Base-by-base conservation (phyloP, 371 early-diverging fungal genomes). In the Lichtheimia hyalospora region DNA sequence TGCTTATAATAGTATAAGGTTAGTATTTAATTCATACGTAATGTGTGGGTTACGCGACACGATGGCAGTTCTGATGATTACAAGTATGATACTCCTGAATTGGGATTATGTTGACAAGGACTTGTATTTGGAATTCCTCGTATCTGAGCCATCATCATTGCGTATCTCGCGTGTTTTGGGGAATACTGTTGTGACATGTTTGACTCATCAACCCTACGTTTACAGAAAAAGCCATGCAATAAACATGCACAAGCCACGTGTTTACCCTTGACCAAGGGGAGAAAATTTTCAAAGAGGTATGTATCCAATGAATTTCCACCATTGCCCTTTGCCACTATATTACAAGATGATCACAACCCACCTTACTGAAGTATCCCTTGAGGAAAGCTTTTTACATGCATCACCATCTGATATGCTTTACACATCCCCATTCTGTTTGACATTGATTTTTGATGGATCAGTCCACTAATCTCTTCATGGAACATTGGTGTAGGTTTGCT, bases 311-410 rank as follows among this genome's bases (percentile, higher is more conserved):
- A 2, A n/a, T n/a, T 10, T 51, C 7, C 50, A 42, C 39, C 39
- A 27, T 41, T 40, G 6, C 16, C 50, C 28, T 48, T 39, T 41
- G 34, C 14, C 12, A 8, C 13, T 34, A 49, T 25, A 16, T 16
- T 39, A 57, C 23, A 57, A 40, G 60, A 60, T 60, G 60, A 60
- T 60, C 42, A 34, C 23, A 60, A 28, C 60, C 60, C 53, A 44
- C 25, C 12, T 52, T 21, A 23, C 40, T 46, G 53, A 48, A 34
- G 34, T 34, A 20, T 20, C 24, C 40, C 21, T 57, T 54, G 61
- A 70, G 74, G 68, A 67, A 49, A 48, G 57, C 62, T 49, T 68
- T 64, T 62, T 58, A 67, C 75, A 75, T 75, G 75, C 75, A 75
- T 67, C 75, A 75, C 75, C 75, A 75, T 75, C 75, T 75, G 75